A percentile compares a stretch with the other conserved stretches of the same genome.
These are phyloP conservation scores for Phytophthora pisi DNA, from an alignment of 352 stramenopile genomes.

Conservation along the genomic window DNA sequence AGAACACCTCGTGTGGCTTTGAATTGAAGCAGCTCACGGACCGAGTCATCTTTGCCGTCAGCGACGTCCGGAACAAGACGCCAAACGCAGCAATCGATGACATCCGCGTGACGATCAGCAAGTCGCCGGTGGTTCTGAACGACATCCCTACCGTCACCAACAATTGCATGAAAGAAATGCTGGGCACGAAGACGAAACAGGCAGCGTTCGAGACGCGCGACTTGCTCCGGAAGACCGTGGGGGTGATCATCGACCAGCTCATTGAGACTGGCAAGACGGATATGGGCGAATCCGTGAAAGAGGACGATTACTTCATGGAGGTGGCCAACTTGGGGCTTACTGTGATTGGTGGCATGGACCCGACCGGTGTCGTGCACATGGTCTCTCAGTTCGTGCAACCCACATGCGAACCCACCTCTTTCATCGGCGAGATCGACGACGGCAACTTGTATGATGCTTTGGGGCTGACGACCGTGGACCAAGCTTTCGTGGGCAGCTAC, in stretches of 20 bases:
- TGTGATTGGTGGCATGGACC: constrained; percentile 49
- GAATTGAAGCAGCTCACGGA: constrained; percentile 22
- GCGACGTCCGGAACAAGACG: constrained; percentile 16
- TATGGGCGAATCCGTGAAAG: constrained; percentile 18
- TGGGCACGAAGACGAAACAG: constrained; percentile 12
- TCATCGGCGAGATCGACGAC: constrained; percentile 55
- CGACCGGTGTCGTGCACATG: constrained; percentile 47
- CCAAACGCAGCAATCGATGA: constrained; percentile 15
- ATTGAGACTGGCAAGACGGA: constrained; percentile 21
- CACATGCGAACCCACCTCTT: constrained; percentile 53
- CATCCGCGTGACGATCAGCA: constrained; percentile 9
- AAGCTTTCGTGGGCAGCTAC: constrained; percentile 48
- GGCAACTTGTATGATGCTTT: constrained; percentile 37
- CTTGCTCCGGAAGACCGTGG: constrained; percentile 45
- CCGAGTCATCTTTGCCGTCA: constrained; percentile 14
- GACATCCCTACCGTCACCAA: constrained; percentile 17
- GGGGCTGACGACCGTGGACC: constrained; percentile 28
- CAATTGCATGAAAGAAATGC: constrained; percentile 18
- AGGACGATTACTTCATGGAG: constrained; percentile 43
- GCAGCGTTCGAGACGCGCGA: constrained; percentile 38
- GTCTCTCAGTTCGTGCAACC: constrained; percentile 58
- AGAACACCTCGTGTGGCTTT: constrained; percentile 13
- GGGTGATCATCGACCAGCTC: constrained; percentile 31
- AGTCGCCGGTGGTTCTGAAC: constrained; percentile 1
- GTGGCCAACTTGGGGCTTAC: constrained; percentile 49